Conservation (phyloP, 1,284 basidiomycete genomes). For the Phylloboletellus chloephorus region DNA sequence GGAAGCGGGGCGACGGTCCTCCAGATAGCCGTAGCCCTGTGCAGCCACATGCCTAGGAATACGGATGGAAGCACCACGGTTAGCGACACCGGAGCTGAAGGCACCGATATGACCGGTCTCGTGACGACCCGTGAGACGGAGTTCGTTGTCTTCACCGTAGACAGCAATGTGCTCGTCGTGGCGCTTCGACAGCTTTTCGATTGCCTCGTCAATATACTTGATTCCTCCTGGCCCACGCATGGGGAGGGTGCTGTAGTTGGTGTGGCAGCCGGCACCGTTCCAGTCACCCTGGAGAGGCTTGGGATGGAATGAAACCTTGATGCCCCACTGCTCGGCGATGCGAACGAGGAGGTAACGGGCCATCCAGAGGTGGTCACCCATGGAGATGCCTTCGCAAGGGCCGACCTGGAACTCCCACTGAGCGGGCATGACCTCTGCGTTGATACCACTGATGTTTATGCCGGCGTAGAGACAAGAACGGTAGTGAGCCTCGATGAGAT, state of each 20-base stretch:
- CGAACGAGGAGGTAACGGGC: constrained; percentile 90
- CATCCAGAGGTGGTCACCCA: constrained; percentile 99
- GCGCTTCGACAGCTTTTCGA: constrained; percentile 81
- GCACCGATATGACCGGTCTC: constrained; percentile 94
- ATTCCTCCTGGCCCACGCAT: constrained; percentile 95
- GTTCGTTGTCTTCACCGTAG: constrained; percentile 95
- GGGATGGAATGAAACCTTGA: constrained; percentile 99
- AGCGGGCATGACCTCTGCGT: constrained; percentile 99
- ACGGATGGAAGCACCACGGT: constrained; percentile 95
- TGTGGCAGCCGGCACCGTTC: constrained; percentile 98
- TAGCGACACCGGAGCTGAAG: constrained; percentile 95
- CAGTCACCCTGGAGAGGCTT: constrained; percentile 98
- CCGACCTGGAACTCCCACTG: constrained; percentile 99
- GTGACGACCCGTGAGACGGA: constrained; percentile 88
- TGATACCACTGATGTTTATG: constrained; percentile 98
- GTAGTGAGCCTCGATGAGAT: constrained; percentile 99
- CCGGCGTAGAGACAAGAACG: constrained; percentile 95
- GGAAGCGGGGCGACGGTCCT: constrained; percentile 94
- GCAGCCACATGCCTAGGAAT: constrained; percentile 89
- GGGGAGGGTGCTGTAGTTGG: constrained; percentile 87
- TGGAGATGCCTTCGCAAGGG: constrained; percentile 94
- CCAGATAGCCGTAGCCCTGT: constrained; percentile 93
- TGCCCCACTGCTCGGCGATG: constrained; percentile 96
- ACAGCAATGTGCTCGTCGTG: constrained; percentile 93
- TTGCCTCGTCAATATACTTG: constrained; percentile 90